phyloP scores from a whole-genome alignment of 2,329 filamentous ascomycete species.

The Neurospora sp. region DNA sequence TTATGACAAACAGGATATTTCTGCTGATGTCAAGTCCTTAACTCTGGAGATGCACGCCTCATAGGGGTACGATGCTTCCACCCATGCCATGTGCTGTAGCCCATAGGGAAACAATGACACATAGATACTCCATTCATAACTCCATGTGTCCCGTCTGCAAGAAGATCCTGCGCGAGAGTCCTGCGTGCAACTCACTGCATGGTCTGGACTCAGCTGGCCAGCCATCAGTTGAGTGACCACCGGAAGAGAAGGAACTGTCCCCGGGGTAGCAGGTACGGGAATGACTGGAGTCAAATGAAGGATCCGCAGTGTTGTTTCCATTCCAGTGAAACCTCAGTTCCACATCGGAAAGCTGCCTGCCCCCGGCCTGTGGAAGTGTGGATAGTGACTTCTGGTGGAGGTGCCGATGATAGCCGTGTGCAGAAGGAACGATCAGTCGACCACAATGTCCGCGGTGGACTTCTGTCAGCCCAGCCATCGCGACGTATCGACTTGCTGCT shows the following conservation, averaged over 20 bases:
- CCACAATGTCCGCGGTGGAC: background rate
- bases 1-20: background rate
- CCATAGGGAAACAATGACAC: background rate
- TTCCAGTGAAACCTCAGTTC: background rate
- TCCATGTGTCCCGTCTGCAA: background rate
- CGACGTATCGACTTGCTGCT: background rate
- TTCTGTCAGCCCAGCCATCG: background rate
- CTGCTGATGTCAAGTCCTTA: background rate
- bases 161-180: background rate
- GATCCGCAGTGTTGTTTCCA: background rate
- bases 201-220: background rate
- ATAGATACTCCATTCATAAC: background rate
- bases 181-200: background rate
- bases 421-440: background rate
- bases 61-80: too few species aligned
- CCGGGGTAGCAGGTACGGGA: background rate
- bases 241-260: background rate
- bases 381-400: background rate
- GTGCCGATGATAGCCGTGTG: background rate
- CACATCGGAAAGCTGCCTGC: background rate
- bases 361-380: background rate
- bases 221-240: background rate
- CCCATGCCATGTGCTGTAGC: background rate
- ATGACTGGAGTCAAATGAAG: background rate
- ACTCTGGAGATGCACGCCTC: background rate